Evolutionary conservation across 441 rosid genomes (phyloP).

Genomic region (Erodium trifolium): DNA sequence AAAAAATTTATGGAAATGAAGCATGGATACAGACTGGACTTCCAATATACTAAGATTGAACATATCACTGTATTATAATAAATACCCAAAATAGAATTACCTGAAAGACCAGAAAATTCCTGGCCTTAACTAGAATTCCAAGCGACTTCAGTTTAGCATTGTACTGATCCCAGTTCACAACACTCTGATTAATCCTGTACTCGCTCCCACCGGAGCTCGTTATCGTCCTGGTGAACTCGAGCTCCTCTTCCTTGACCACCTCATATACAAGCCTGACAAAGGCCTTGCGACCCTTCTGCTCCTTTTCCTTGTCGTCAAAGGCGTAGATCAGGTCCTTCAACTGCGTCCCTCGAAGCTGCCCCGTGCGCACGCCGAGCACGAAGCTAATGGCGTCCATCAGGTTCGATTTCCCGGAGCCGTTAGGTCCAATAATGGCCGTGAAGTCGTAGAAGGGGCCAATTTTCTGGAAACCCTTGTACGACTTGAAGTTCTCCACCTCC

Average conservation of each 20-base stretch:
- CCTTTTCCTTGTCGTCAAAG: constrained; percentile 85
- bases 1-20: neutral
- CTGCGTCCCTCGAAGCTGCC: constrained; percentile 93
- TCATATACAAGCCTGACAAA: constrained; percentile 74
- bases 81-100: constrained; percentile 23
- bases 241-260: constrained; percentile 63
- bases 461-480: constrained; percentile 76
- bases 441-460: constrained; percentile 95
- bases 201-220: constrained; percentile 78
- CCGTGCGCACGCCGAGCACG: constrained; percentile 97
- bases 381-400: constrained; percentile 99
- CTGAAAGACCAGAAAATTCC: constrained; percentile 97
- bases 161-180: constrained; percentile 88
- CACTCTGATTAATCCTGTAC: constrained; percentile 69
- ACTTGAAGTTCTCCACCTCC: constrained; percentile 96
- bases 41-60: neutral
- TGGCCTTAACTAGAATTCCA: constrained; percentile 94
- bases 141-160: constrained; percentile 64
- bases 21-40: neutral
- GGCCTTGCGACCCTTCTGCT: constrained; percentile 79
- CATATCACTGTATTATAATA: neutral
- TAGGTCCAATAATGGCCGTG: constrained; percentile 97
- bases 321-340: constrained; percentile 94
- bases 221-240: constrained; percentile 72
- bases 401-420: constrained; percentile 95